Evolutionary conservation across 2,329 filamentous ascomycete species (phyloP), one percentile per base, ranked within the genome.

Genomic region (Ascochyta fabae): DNA sequence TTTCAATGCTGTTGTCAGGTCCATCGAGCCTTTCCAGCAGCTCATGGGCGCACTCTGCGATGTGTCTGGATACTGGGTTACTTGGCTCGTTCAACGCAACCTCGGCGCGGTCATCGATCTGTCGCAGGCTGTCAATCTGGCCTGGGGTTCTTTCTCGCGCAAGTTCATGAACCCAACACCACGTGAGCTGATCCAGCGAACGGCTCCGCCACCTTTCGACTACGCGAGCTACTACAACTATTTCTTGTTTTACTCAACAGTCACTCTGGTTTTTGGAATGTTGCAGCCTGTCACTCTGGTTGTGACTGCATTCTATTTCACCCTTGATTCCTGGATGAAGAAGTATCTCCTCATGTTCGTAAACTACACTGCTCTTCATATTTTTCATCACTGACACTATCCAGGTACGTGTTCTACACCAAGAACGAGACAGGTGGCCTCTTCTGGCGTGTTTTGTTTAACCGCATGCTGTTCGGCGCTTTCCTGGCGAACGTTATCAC

Each of bases 201-300:
- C 93, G 0, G 95, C 95, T 3, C 95, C 95, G 1, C 93, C 91
- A 2, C 82, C 91, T 0, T 97, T 99, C 73, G 93, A 98, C 65
- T 98, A 97, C 70, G 92, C 95, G 55, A 92, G 87, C 66, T 98
- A 98, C 78, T 99, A 97, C 83, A 98, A 97, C 76, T 98, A 96
- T 75, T 97, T 97, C 76, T 81, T 98, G 27, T 99, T 91, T 78
- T 99, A 98, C 78, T 83, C 90, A 23, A 97, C 94, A 0, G 90
- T 98, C 29, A 89, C 92, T 0, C 81, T 99, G 15, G 92, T 88
- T 67, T 97, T 95, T 70, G 87, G 89, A 2, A 86, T 88, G 1
- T 82, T 98, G 48, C 95, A 98, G 75, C 95, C 95, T 0, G 82
- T 98, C 23, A 89, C 95, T 1, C 82, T 99, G 7, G 87, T 91